A percentile compares a stretch with the other conserved stretches of the same genome.
phyloP scores from a whole-genome alignment of 176 grass and related monocot species.

The Themeda triandra region DNA sequence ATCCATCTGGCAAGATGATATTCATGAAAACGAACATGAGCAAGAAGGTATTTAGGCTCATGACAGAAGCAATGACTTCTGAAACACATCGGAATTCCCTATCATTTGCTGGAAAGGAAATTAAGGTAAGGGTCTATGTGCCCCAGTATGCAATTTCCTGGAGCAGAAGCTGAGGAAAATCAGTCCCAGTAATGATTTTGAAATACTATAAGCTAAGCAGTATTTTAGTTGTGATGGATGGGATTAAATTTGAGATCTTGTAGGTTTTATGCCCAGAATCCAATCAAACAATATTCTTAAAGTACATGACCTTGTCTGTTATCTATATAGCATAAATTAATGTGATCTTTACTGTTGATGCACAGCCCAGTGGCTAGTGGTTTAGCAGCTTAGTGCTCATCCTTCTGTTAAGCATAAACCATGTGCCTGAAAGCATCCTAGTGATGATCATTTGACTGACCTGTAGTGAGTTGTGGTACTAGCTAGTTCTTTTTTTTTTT shows the following conservation, averaged over 20 bases:
- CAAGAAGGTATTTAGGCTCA: constrained; percentile 81
- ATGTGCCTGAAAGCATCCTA: neutral
- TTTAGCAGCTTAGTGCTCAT: neutral
- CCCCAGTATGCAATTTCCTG: neutral
- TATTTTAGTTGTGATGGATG: neutral
- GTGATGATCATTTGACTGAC: neutral
- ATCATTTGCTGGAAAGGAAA: constrained; percentile 61
- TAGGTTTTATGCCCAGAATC: neutral
- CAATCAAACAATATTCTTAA: neutral
- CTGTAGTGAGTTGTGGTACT: neutral
- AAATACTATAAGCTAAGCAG: neutral
- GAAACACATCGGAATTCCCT: constrained; percentile 66
- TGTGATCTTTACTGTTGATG: neutral
- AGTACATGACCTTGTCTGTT: neutral
- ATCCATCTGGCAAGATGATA: constrained; percentile 65
- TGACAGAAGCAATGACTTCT: constrained; percentile 79
- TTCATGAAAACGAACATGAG: constrained; percentile 82
- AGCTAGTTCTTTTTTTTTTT: neutral
- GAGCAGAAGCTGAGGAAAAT: neutral
- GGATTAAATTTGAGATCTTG: constrained; percentile 5
- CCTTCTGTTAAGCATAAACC: neutral
- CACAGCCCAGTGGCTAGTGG: neutral
- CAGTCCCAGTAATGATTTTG: neutral
- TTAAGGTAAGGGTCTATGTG: constrained; percentile 62
- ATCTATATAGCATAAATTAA: neutral